A percentile compares a stretch with the other conserved stretches of the same genome.
These are phyloP conservation scores for Lumnitzera littorea DNA, from an alignment of 345 rosid genomes.

Conservation along the genomic window DNA sequence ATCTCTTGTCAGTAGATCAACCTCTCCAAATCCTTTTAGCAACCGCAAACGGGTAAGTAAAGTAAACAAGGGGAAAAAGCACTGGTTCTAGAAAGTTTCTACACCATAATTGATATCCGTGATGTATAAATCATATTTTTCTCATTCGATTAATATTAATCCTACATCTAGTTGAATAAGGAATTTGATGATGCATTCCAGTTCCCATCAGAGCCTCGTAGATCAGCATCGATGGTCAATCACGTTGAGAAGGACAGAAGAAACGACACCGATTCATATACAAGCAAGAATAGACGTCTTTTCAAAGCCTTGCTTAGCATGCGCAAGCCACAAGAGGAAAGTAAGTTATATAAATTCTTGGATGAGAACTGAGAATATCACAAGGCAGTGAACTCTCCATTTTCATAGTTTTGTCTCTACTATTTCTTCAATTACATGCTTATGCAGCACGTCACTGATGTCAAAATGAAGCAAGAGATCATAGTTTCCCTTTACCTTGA, in stretches of 20 bases:
- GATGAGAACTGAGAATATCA: slow-evolving; percentile 22
- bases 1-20: slow-evolving; percentile 42
- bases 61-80: too few relatives aligned
- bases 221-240: slow-evolving; percentile 36
- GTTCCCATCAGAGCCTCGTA: slow-evolving; percentile 39
- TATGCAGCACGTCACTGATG: too few relatives aligned
- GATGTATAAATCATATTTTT: background rate
- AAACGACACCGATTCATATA: slow-evolving; percentile 26
- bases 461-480: too few relatives aligned
- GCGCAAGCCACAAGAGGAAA: slow-evolving; percentile 42
- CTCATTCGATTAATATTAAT: background rate
- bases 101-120: background rate
- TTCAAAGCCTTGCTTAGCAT: slow-evolving; percentile 66
- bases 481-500: too few relatives aligned
- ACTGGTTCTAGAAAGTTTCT: too few relatives aligned
- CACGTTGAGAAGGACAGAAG: slow-evolving; percentile 21
- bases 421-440: too few relatives aligned
- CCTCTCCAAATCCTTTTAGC: slow-evolving; percentile 22
- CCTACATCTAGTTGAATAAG: background rate
- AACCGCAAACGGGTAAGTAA: slow-evolving; percentile 29
- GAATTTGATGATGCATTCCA: slow-evolving; percentile 12
- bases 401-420: too few relatives aligned
- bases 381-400: background rate
- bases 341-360: slow-evolving; percentile 18
- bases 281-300: slow-evolving; percentile 48